A percentile compares a stretch with the other conserved stretches of the same genome.
Conservation (phyloP, 1,139 yeast species). For the Eremothecium gossypii region DNA sequence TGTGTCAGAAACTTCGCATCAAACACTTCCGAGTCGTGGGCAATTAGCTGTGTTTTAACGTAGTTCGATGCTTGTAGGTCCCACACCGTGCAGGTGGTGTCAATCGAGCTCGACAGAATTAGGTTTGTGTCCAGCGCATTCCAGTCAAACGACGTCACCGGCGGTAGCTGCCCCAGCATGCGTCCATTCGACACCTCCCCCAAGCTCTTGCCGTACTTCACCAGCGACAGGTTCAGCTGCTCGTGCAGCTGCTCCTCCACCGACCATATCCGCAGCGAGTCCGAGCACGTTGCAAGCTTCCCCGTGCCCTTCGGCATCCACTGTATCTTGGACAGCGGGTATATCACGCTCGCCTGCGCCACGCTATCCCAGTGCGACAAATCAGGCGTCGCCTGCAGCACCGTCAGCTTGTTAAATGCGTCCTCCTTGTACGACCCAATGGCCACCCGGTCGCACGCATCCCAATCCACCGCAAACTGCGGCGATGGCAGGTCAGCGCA, state of each 20-base stretch:
- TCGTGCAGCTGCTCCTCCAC: constrained; percentile 23
- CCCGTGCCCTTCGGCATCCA: constrained; percentile 46
- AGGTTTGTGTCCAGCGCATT: constrained; percentile 59
- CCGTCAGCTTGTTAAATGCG: constrained; percentile 24
- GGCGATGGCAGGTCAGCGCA: constrained; percentile 11
- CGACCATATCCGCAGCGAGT: constrained; percentile 30
- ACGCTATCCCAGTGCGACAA: constrained; percentile 42
- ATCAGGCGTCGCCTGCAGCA: constrained; percentile 26
- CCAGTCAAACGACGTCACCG: constrained; percentile 94
- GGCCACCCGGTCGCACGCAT: constrained; percentile 25
- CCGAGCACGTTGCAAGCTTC: constrained; percentile 30
- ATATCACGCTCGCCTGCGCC: constrained; percentile 44
- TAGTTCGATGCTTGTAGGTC: constrained; percentile 55
- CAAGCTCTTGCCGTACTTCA: constrained; percentile 26
- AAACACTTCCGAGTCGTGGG: constrained; percentile 91
- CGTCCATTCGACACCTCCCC: constrained; percentile 8
- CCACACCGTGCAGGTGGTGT: constrained; percentile 97
- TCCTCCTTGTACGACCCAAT: constrained; percentile 30
- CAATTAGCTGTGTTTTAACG: constrained; percentile 88
- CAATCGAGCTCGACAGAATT: constrained; percentile 80
- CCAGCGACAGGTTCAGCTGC: constrained; percentile 26
- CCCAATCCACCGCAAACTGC: constrained; percentile 28
- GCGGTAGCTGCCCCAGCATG: constrained; percentile 42
- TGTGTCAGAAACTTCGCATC: constrained; percentile 80
- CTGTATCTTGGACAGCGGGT: constrained; percentile 54